Percentiles rank a stretch among this genome's conserved stretches.
Conservation (phyloP, 176 grass and related monocot genomes). For the Avena eriantha region DNA sequence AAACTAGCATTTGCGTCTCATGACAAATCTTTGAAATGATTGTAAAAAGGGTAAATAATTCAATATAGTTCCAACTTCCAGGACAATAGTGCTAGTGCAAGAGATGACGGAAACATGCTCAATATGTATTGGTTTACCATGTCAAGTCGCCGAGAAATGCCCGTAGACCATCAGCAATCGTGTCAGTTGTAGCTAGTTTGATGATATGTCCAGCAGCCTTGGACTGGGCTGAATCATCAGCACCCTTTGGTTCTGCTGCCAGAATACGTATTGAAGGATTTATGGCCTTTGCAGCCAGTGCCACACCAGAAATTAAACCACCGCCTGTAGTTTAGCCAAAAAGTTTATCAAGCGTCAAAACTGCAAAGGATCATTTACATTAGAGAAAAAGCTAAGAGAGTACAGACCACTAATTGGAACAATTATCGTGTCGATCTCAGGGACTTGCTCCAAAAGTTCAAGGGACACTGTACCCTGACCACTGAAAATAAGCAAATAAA, state of each 20-base stretch:
- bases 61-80: background rate
- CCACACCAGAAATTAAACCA: constrained; percentile 90
- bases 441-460: constrained; percentile 84
- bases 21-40: background rate
- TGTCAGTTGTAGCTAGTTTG: constrained; percentile 66
- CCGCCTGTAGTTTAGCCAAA: constrained; percentile 60
- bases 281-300: constrained; percentile 86
- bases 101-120: background rate
- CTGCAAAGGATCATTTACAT: background rate
- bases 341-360: background rate
- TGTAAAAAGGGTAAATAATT: background rate
- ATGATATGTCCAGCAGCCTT: constrained; percentile 82
- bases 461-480: constrained; percentile 90
- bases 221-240: constrained; percentile 86
- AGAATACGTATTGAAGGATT: constrained; percentile 85
- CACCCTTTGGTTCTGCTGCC: constrained; percentile 89
- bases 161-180: constrained; percentile 89
- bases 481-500: constrained; percentile 66
- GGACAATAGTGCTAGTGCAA: background rate
- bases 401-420: constrained; percentile 90
- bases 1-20: background rate
- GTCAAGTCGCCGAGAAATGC: constrained; percentile 94
- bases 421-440: constrained; percentile 75
- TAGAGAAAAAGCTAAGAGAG: background rate
- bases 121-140: constrained; percentile 57